These are phyloP conservation scores for Yamadazyma songkhlaensis DNA, from an alignment of 1,139 yeast species.

Conservation along the genomic window DNA sequence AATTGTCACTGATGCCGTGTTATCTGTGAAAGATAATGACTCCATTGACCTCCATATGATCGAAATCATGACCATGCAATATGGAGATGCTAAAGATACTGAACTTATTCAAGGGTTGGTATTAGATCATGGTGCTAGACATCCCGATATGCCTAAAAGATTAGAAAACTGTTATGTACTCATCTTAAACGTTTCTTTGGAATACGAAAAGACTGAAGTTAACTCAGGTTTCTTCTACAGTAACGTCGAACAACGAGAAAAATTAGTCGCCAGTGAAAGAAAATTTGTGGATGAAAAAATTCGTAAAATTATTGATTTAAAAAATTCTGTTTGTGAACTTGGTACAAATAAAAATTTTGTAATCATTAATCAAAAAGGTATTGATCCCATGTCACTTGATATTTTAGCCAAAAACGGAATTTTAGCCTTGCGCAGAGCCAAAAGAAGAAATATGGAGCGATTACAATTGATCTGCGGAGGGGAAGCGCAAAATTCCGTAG, in stretches of 20 bases:
- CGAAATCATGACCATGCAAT: slow-evolving; percentile 98
- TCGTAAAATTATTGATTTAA: slow-evolving; percentile 85
- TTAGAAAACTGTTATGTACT: slow-evolving; percentile 81
- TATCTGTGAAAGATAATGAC: slow-evolving; percentile 62
- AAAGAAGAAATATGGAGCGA: slow-evolving; percentile 98
- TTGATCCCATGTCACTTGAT: slow-evolving; percentile 97
- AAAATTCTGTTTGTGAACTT: slow-evolving; percentile 84
- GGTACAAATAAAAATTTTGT: slow-evolving; percentile 80
- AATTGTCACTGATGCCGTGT: slow-evolving; percentile 93
- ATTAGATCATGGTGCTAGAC: slow-evolving; percentile 97
- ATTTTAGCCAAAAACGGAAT: slow-evolving; percentile 91
- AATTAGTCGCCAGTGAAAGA: slow-evolving; percentile 90
- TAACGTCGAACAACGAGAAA: slow-evolving; percentile 93
- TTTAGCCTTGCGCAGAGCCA: slow-evolving; percentile 94
- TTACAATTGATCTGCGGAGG: slow-evolving; percentile 96
- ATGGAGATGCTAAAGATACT: slow-evolving; percentile 81
- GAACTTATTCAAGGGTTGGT: slow-evolving; percentile 85
- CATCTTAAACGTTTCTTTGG: slow-evolving; percentile 89
- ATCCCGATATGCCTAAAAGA: slow-evolving; percentile 96
- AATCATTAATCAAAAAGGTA: slow-evolving; percentile 96
- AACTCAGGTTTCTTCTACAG: slow-evolving; percentile 96
- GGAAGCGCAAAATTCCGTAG: slow-evolving; percentile 96
- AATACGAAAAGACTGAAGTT: slow-evolving; percentile 97
- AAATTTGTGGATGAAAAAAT: slow-evolving; percentile 93
- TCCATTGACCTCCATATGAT: slow-evolving; percentile 88